Base-by-base conservation (phyloP, 2,329 filamentous ascomycete genomes). In the Hypoxylon sp. region DNA sequence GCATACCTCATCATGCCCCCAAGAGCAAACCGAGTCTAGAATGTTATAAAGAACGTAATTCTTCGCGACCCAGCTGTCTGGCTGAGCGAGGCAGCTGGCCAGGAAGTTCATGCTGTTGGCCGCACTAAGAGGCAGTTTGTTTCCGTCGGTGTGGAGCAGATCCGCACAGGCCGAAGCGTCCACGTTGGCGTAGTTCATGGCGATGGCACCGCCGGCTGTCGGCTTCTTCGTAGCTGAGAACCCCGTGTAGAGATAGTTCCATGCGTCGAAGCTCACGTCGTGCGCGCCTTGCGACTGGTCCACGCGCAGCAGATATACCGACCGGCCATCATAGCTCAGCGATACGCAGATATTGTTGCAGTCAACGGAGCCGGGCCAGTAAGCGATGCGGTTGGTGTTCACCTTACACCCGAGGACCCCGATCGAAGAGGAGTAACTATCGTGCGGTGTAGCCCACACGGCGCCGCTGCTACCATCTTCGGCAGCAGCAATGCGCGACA, bases 351-450 rank as follows among this genome's bases (percentile, higher is more conserved):
- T 82, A 75, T 86, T 82, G 79, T 84, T 80, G 81, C 87, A 90
- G 80, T 82, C 81, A 52, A 87, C 81, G 3, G 80, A 75, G 24
- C 73, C 74, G 11, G 87, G 87, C 85, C 86, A 89, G 83, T 90
- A 90, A 68, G 87, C 87, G 42, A 89, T 83, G 46, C 86, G 86
- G 81, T 89, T 85, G 68, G 84, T 88, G 79, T 89, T 78, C 77
- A 90, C 83, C 78, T 88, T 86, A 84, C 87, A 89, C 55, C 87
- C 87, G 5, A 88, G 78, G 3, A 88, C 87, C 51, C 87, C 87
- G 67, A 88, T 78, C 3, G 86, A 87, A 14, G 85, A 87, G 1
- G 85, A 86, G 80, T 84, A 90, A 73, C 80, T 78, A 69, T 84
- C 85, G 75, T 90, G 87, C 33, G 87, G 87, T 4, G 87, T 89